Conservation (phyloP, 306 rosid genomes). For the Lathyrus tuberosus region DNA sequence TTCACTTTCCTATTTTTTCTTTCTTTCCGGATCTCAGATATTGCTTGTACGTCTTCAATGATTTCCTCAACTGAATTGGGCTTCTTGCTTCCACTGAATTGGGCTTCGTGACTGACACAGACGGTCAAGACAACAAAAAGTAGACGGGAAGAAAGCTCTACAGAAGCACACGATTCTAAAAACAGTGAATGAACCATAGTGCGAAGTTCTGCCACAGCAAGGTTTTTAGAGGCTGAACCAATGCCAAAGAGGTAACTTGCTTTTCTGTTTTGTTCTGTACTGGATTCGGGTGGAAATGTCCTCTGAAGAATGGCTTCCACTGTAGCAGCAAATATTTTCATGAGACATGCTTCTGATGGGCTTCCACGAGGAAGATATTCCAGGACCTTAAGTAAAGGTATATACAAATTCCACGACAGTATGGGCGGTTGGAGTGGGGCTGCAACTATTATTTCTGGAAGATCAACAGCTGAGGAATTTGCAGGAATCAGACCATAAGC, state of each 20-base stretch:
- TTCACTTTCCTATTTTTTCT: conserved; percentile 59
- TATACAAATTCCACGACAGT: conserved; percentile 93
- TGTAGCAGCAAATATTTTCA: conserved; percentile 97
- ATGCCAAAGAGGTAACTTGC: conserved; percentile 66
- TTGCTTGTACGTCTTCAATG: conserved; percentile 52
- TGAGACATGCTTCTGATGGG: conserved; percentile 97
- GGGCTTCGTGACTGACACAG: conserved; percentile 96
- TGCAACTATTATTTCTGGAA: conserved; percentile 92
- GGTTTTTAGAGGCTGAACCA: conserved; percentile 88
- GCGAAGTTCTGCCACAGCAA: conserved; percentile 96
- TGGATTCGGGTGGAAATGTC: conserved; percentile 76
- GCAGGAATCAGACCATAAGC: conserved; percentile 96
- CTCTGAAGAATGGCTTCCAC: conserved; percentile 95
- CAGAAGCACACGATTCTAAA: conserved; percentile 93
- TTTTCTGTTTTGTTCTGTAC: conserved; percentile 76
- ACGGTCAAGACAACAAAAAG: conserved; percentile 95
- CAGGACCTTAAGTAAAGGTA: conserved; percentile 91
- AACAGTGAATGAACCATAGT: conserved; percentile 98
- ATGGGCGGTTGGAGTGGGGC: conserved; percentile 90
- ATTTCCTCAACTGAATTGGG: conserved; percentile 60
- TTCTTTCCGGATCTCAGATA: conserved; percentile 58
- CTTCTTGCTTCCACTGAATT: conserved; percentile 72
- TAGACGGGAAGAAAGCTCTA: conserved; percentile 91
- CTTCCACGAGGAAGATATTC: conserved; percentile 99
- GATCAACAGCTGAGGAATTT: conserved; percentile 95